These are phyloP conservation scores for Phascolomyces articulosus DNA, from an alignment of 371 early-diverging fungal genomes.

Conservation along the genomic window DNA sequence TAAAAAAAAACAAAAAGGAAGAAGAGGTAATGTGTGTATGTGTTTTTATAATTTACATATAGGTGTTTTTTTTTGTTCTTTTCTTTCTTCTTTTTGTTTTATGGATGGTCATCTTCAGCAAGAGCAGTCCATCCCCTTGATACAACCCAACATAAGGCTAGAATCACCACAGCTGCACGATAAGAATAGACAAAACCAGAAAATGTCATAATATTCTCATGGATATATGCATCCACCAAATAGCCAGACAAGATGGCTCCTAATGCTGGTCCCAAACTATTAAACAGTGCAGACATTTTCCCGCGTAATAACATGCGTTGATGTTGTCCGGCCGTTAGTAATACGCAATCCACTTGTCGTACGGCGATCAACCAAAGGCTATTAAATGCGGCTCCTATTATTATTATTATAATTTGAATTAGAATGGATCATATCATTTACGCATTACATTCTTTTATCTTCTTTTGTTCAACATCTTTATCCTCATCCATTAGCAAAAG, in stretches of 20 bases:
- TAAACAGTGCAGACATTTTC: slow-evolving; percentile 22
- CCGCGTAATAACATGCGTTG: slow-evolving; percentile 26
- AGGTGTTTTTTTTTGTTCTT: no score
- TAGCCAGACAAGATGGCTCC: slow-evolving; percentile 16
- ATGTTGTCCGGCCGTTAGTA: slow-evolving; percentile 17
- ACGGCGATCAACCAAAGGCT: slow-evolving; percentile 20
- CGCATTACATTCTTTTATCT: background rate
- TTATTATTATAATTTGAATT: background rate
- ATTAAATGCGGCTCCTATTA: slow-evolving; percentile 17
- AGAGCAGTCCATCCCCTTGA: slow-evolving; percentile 16
- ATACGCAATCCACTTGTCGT: slow-evolving; percentile 17
- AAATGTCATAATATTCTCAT: slow-evolving; percentile 6
- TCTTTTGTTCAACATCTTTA: no score
- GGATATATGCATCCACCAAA: slow-evolving; percentile 8
- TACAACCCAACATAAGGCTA: slow-evolving; percentile 8
- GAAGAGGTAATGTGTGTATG: background rate
- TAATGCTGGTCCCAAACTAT: slow-evolving; percentile 23
- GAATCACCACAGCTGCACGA: background rate
- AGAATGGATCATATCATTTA: background rate
- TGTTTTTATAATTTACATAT: background rate
- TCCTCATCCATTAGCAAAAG: background rate
- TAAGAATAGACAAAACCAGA: slow-evolving; percentile 15
- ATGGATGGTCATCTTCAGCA: background rate
- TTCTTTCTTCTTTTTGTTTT: background rate
- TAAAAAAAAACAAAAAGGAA: background rate